These are phyloP conservation scores for Russula vinacea DNA, from an alignment of 768 basidiomycete genomes.

Conservation along the genomic window DNA sequence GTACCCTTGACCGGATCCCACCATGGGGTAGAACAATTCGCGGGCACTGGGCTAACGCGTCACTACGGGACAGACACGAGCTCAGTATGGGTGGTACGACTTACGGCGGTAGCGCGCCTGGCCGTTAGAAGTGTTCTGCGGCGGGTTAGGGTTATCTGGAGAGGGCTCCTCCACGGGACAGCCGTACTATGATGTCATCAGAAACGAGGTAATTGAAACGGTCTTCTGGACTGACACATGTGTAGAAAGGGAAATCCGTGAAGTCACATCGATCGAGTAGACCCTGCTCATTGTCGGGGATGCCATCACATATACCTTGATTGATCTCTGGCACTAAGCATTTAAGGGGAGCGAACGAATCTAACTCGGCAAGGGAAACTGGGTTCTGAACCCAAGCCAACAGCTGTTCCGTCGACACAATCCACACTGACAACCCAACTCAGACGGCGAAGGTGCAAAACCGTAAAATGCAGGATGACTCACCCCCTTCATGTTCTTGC, in stretches of 20 bases:
- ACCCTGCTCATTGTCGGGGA: conserved; percentile 63
- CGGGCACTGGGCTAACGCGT: conserved; percentile 46
- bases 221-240: conserved; percentile 52
- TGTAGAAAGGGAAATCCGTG: conserved; percentile 74
- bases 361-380: conserved; percentile 57
- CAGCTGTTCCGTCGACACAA: conserved; percentile 67
- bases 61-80: not conserved
- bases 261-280: conserved; percentile 61
- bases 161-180: conserved; percentile 58
- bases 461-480: conserved; percentile 21
- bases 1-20: conserved; percentile 71
- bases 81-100: conserved; percentile 31
- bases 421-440: conserved; percentile 51
- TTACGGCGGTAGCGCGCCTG: conserved; percentile 54
- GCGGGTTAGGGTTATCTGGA: conserved; percentile 61
- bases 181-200: conserved; percentile 52
- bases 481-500: conserved; percentile 63
- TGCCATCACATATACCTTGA: conserved; percentile 70
- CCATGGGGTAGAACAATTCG: conserved; percentile 74
- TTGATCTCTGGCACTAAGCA: conserved; percentile 62
- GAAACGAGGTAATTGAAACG: not conserved
- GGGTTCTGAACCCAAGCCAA: conserved; percentile 74
- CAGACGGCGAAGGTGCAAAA: not conserved
- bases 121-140: conserved; percentile 50
- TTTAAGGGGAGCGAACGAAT: conserved; percentile 51